These are phyloP conservation scores for Miamiensis avidus DNA, from an alignment of 169 alveolate species.

Conservation along the genomic window DNA sequence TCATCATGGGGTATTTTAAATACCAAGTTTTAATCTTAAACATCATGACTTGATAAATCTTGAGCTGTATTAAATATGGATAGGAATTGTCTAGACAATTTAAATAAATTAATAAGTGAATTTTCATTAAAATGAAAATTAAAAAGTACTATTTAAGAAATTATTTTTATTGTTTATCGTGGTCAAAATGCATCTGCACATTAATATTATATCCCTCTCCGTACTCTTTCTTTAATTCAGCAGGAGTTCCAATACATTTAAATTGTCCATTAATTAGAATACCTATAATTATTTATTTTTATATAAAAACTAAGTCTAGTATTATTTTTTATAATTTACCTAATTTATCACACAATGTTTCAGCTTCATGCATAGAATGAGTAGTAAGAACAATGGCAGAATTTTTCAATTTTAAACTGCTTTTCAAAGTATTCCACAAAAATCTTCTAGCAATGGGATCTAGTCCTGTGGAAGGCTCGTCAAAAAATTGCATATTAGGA, in stretches of 20 bases:
- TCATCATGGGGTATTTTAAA: slow-evolving; percentile 17
- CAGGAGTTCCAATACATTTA: slow-evolving; percentile 67
- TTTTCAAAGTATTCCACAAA: slow-evolving; percentile 65
- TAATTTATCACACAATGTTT: slow-evolving; percentile 72
- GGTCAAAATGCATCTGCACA: not conserved
- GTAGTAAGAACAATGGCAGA: slow-evolving; percentile 72
- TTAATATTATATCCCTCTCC: slow-evolving; percentile 62
- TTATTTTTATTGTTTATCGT: not conserved
- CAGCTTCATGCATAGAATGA: slow-evolving; percentile 85
- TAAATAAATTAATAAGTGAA: no score
- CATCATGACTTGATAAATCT: slow-evolving; percentile 9
- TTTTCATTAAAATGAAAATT: not conserved
- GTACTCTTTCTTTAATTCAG: slow-evolving; percentile 62
- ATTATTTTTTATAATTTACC: slow-evolving; percentile 34
- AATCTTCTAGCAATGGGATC: slow-evolving; percentile 68
- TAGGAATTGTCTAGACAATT: not conserved
- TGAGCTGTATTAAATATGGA: slow-evolving; percentile 3
- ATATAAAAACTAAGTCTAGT: no score
- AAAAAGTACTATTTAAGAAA: not conserved
- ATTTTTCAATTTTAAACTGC: slow-evolving; percentile 32
- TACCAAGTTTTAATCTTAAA: not conserved
- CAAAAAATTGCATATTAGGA: slow-evolving; percentile 67
- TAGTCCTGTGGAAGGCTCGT: slow-evolving; percentile 79
- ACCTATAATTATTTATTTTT: not conserved
- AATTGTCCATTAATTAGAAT: slow-evolving; percentile 78